Percentiles rank a stretch among this genome's conserved stretches.
phyloP scores from a whole-genome alignment of 2,329 filamentous ascomycete species.

The Calonectria leucothoes region DNA sequence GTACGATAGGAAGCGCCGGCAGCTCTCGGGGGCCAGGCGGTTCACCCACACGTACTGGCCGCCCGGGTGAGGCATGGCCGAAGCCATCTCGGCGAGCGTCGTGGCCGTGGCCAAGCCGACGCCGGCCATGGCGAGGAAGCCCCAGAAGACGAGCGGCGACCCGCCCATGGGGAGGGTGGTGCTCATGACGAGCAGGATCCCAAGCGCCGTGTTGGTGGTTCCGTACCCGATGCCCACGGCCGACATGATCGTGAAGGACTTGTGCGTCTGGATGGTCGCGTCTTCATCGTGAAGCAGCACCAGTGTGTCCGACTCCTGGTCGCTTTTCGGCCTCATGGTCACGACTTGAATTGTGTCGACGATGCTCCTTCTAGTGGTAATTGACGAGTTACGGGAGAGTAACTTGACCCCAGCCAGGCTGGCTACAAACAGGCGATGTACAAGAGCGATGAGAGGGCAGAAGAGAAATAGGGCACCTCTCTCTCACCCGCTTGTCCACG shows the following conservation, averaged over 20 bases:
- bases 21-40: constrained; percentile 30
- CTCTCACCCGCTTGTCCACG: neutral
- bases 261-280: constrained; percentile 43
- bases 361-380: no score
- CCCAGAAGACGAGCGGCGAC: constrained; percentile 41
- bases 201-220: constrained; percentile 41
- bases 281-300: constrained; percentile 27
- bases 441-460: neutral
- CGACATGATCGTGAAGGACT: constrained; percentile 43
- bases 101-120: constrained; percentile 40
- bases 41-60: constrained; percentile 44
- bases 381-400: neutral
- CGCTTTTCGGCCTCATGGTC: constrained; percentile 9
- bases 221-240: constrained; percentile 42
- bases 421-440: neutral
- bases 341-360: no score
- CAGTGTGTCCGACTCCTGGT: neutral
- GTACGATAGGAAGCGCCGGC: constrained; percentile 36
- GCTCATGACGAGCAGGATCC: constrained; percentile 36
- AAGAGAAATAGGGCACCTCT: neutral
- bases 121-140: constrained; percentile 37
- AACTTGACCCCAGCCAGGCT: neutral
- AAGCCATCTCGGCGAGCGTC: constrained; percentile 43
- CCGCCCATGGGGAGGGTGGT: constrained; percentile 37
- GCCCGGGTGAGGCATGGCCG: constrained; percentile 44